Evolutionary conservation across 2,329 filamentous ascomycete genomes (phyloP).

Genomic region (Monilinia polystroma): DNA sequence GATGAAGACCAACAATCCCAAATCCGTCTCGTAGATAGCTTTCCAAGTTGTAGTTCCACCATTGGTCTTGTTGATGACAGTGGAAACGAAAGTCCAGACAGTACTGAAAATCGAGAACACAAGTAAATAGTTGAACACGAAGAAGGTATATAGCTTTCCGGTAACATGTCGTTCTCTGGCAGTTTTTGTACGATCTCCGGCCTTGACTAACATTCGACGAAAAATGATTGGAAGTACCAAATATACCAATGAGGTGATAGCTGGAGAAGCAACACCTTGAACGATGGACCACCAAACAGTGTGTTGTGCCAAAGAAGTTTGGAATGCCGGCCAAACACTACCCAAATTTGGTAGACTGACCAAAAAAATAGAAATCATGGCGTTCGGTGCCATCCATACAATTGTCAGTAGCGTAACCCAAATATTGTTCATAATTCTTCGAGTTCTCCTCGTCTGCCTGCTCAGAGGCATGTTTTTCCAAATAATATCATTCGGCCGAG

Average conservation of each 20-base stretch:
- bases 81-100: slow-evolving; percentile 69
- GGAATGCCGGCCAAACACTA: slow-evolving; percentile 74
- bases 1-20: slow-evolving; percentile 64
- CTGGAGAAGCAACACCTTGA: slow-evolving; percentile 88
- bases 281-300: slow-evolving; percentile 77
- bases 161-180: slow-evolving; percentile 89
- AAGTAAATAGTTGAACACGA: slow-evolving; percentile 94
- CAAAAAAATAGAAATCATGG: slow-evolving; percentile 90
- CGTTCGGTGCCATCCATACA: slow-evolving; percentile 88
- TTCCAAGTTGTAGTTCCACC: slow-evolving; percentile 63
- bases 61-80: slow-evolving; percentile 59
- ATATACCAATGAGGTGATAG: slow-evolving; percentile 83
- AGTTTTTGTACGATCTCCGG: slow-evolving; percentile 89
- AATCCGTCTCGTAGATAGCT: slow-evolving; percentile 62
- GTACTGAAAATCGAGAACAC: slow-evolving; percentile 91
- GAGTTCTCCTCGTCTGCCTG: slow-evolving; percentile 66
- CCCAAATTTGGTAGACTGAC: slow-evolving; percentile 82
- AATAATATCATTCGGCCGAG: slow-evolving; percentile 86
- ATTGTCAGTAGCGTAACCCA: slow-evolving; percentile 82
- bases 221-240: slow-evolving; percentile 88
- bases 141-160: slow-evolving; percentile 89
- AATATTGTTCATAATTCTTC: slow-evolving; percentile 74
- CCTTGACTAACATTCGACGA: slow-evolving; percentile 76
- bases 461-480: slow-evolving; percentile 88
- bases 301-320: slow-evolving; percentile 59